Base-by-base conservation (phyloP, 2,329 filamentous ascomycete genomes). In the Elsinoe arachidis region DNA sequence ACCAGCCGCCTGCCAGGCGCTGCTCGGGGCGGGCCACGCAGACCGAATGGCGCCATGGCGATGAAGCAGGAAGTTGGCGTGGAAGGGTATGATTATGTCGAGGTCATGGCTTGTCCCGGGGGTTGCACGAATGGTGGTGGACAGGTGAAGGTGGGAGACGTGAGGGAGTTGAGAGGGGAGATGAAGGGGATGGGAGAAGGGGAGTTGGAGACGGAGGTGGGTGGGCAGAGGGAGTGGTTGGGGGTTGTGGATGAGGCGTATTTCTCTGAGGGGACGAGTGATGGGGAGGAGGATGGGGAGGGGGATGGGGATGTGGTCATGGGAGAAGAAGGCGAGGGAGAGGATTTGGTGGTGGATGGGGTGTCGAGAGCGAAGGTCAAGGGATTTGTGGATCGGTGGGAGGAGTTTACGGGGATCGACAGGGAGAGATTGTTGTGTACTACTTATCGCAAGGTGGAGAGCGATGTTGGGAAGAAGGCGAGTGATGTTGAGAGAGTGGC, bases 71-170 rank as follows among this genome's bases (percentile, higher is more conserved):
- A 96, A 35, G 54, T 30, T 1, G 43, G 39, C 12, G 53, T 55
- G 4, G 54, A 56, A n/a, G n/a, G 12, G 39, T 91, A 91, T 69
- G 81, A 87, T n/a, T 97, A 95, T 72, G 88, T 97, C 26, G 93
- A 99, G 73, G 93, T 99, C 59, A 99, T 99, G 93, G 93, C 93
- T 12, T 99, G 93, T 71, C 93, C 93, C 0, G 93, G 93, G n/a
- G 93, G 93, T 2, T 99, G 93, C 74, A 99, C 93, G 56, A 99
- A 99, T 66, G 93, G 93, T 1, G 93, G 93, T 37, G 93, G 93
- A 0, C 93, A 99, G 75, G 85, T 99, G 69, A 96, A 96, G 68
- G 82, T 89, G 23, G 88, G 90, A 55, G 93, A 97, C 69, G 82
- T 87, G 5, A 74, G 71, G 41, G 70, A 72, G 4, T 61, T 78